phyloP scores from a whole-genome alignment of 805 yeast genomes.

The Schwanniomyces yamadae region DNA sequence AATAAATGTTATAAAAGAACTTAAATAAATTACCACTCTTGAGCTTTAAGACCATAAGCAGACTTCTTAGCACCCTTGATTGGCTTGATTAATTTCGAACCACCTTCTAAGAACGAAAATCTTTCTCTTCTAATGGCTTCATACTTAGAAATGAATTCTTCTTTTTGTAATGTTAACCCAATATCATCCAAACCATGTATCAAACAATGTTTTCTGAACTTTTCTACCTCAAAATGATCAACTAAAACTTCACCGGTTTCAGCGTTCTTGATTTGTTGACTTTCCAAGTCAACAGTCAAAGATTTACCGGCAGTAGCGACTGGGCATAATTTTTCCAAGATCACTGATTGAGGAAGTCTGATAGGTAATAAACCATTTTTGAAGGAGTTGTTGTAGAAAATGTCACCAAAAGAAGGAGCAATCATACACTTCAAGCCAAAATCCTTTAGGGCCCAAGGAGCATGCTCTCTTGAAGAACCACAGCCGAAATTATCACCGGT shows the following conservation, averaged over 20 bases:
- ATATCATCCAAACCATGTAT: constrained; percentile 95
- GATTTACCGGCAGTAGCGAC: constrained; percentile 70
- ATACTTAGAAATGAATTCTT: constrained; percentile 66
- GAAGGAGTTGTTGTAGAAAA: constrained; percentile 94
- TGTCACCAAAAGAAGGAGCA: constrained; percentile 98
- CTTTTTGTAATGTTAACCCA: constrained; percentile 91
- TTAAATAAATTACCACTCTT: constrained; percentile 59
- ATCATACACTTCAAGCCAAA: constrained; percentile 94
- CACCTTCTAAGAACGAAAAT: constrained; percentile 93
- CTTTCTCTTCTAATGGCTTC: constrained; percentile 74
- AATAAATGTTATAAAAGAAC: too few species aligned
- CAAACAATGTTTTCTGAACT: constrained; percentile 91
- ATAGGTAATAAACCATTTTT: constrained; percentile 95
- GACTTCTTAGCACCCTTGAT: constrained; percentile 67
- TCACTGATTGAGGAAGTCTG: constrained; percentile 78
- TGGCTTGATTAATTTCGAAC: constrained; percentile 67
- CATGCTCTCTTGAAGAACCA: constrained; percentile 99
- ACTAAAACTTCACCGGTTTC: constrained; percentile 62
- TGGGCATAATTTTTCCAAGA: constrained; percentile 71
- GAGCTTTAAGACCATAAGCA: constrained; percentile 62
- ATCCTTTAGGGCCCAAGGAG: constrained; percentile 98
- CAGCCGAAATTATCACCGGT: constrained; percentile 98
- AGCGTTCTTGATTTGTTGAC: constrained; percentile 75
- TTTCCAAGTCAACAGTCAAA: constrained; percentile 80
- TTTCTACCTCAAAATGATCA: constrained; percentile 82